phyloP scores from a whole-genome alignment of 176 grass and related monocot species.

The Bothriochloa decipiens region DNA sequence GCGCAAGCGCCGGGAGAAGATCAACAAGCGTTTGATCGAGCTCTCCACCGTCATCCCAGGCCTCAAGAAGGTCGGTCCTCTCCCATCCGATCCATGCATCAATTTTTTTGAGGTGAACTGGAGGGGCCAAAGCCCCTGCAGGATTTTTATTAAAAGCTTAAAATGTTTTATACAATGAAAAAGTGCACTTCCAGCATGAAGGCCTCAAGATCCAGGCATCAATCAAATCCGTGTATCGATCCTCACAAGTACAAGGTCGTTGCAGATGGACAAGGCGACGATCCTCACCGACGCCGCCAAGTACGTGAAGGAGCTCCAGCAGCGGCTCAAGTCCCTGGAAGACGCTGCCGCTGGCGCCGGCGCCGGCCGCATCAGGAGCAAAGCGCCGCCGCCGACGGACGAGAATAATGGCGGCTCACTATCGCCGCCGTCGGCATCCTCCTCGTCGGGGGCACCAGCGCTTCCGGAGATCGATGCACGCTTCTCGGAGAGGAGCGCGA shows the following conservation, averaged over 20 bases:
- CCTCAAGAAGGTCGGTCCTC: slow-evolving; percentile 74
- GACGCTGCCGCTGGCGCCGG: slow-evolving; percentile 1
- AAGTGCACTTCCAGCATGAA: no score
- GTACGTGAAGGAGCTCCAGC: slow-evolving; percentile 69
- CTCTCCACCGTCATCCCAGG: slow-evolving; percentile 72
- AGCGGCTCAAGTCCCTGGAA: slow-evolving; percentile 56
- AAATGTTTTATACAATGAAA: no score
- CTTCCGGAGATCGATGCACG: slow-evolving; percentile 62
- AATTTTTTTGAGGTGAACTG: no score
- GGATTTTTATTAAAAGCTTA: no score
- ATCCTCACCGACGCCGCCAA: slow-evolving; percentile 58
- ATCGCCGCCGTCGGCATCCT: background rate
- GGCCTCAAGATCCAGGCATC: no score
- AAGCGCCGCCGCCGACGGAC: slow-evolving; percentile 1
- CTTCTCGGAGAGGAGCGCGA: slow-evolving; percentile 45
- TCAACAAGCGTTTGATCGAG: slow-evolving; percentile 72
- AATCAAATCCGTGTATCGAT: background rate
- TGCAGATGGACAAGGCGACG: slow-evolving; percentile 79
- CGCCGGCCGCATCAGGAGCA: slow-evolving; percentile 2
- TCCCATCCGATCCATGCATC: background rate
- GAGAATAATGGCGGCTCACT: background rate
- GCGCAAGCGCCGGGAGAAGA: slow-evolving; percentile 73
- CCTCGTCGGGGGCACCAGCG: background rate
- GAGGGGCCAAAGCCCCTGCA: no score
- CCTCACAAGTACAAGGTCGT: background rate